Percentiles rank a stretch among this genome's conserved stretches.
phyloP scores from a whole-genome alignment of 805 yeast genomes.

The Candida anglica region DNA sequence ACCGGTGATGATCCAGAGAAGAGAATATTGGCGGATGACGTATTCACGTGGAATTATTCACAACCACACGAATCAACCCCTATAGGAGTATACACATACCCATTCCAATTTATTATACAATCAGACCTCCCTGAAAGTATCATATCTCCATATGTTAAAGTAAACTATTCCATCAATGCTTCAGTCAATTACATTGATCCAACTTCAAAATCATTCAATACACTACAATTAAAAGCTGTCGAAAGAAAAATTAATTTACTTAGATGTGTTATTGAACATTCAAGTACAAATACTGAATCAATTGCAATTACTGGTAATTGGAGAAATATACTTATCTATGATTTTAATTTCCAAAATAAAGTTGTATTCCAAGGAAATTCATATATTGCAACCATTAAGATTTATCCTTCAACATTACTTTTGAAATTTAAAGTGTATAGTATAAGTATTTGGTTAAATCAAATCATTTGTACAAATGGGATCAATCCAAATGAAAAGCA shows the following conservation, averaged over 20 bases:
- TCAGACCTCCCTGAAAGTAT: not conserved
- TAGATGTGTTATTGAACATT: not conserved
- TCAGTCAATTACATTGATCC: too few relatives aligned
- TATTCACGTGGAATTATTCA: too few relatives aligned
- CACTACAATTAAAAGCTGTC: not conserved
- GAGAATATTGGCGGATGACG: too few relatives aligned
- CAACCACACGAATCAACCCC: not conserved
- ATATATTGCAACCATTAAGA: slow-evolving; percentile 4
- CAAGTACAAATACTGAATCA: slow-evolving; percentile 4
- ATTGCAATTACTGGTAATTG: slow-evolving; percentile 15
- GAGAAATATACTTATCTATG: slow-evolving; percentile 13
- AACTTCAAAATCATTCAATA: not conserved
- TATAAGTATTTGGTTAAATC: not conserved
- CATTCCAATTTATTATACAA: not conserved
- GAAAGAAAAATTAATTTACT: not conserved
- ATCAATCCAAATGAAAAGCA: not conserved
- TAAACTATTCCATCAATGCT: too few relatives aligned
- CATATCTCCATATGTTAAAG: not conserved
- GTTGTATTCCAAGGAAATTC: slow-evolving; percentile 11
- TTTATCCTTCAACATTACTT: not conserved
- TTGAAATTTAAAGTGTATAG: not conserved
- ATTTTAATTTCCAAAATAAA: slow-evolving; percentile 11
- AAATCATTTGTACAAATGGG: not conserved
- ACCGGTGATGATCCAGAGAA: too few relatives aligned
- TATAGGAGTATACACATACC: not conserved